Evolutionary conservation across 2,329 filamentous ascomycete genomes (phyloP).

Genomic region (Lachnum nothofagi): DNA sequence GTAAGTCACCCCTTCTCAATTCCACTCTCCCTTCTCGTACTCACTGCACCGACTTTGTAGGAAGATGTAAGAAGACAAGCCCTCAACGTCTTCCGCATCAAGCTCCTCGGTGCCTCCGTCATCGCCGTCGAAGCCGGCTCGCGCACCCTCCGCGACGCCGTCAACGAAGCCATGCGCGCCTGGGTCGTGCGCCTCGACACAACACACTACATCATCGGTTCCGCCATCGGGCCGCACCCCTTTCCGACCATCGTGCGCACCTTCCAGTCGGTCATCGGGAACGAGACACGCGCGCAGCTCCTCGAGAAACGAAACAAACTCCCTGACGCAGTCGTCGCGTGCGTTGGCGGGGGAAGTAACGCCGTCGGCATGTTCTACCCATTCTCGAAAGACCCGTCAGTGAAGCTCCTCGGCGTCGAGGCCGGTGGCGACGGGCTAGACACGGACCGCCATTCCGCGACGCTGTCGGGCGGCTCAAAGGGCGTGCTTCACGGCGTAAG

Average conservation of each 20-base stretch:
- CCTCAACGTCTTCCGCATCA: slow-evolving; percentile 97
- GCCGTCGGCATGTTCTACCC: slow-evolving; percentile 98
- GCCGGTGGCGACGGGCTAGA: slow-evolving; percentile 90
- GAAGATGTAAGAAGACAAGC: slow-evolving; percentile 96
- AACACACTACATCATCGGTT: slow-evolving; percentile 97
- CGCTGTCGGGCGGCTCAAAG: slow-evolving; percentile 77
- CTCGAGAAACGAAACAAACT: slow-evolving; percentile 76
- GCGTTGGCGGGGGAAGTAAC: slow-evolving; percentile 92
- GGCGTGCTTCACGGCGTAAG: slow-evolving; percentile 93
- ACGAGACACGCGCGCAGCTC: slow-evolving; percentile 93
- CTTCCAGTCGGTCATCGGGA: slow-evolving; percentile 94
- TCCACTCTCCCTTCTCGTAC: too few species aligned
- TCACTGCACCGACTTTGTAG: slow-evolving; percentile 20
- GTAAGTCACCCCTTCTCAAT: slow-evolving; percentile 26
- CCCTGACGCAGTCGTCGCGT: slow-evolving; percentile 92
- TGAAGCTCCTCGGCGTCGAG: slow-evolving; percentile 89
- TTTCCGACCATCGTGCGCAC: slow-evolving; percentile 97
- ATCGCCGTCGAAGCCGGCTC: slow-evolving; percentile 89
- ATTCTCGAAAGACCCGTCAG: slow-evolving; percentile 76
- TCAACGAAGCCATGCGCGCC: slow-evolving; percentile 89
- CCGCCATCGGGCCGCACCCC: slow-evolving; percentile 92
- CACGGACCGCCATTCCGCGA: slow-evolving; percentile 79
- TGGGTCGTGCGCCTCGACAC: slow-evolving; percentile 92
- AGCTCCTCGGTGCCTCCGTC: slow-evolving; percentile 86
- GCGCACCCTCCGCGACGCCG: slow-evolving; percentile 75